Conservation (phyloP, 1,284 basidiomycete genomes). For the Ustilago crameri region DNA sequence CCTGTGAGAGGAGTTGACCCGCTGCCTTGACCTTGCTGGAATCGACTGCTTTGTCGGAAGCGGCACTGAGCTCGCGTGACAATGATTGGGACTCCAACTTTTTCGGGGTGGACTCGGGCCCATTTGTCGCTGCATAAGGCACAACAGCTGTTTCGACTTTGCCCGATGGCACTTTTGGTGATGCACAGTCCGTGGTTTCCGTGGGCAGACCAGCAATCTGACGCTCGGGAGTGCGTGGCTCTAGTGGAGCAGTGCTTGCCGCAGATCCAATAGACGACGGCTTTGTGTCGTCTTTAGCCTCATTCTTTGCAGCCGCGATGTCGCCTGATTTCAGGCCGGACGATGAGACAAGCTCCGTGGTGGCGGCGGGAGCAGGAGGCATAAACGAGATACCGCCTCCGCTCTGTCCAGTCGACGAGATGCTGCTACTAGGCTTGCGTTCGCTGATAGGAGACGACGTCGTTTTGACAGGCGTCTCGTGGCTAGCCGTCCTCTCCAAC, state of each 20-base stretch:
- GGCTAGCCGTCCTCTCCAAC: constrained; percentile 23
- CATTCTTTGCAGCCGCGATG: constrained; percentile 2
- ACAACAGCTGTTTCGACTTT: neutral
- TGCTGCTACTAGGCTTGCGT: constrained; percentile 37
- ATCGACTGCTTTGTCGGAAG: neutral
- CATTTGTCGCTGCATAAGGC: neutral
- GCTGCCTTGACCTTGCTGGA: neutral
- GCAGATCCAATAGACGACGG: neutral
- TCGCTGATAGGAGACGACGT: constrained; percentile 20
- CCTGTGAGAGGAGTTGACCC: neutral
- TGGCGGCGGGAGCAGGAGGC: constrained; percentile 39
- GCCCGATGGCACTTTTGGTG: neutral
- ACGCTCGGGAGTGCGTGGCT: constrained; percentile 19
- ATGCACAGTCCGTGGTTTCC: neutral
- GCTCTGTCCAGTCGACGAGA: constrained; percentile 29
- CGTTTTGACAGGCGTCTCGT: constrained; percentile 1
- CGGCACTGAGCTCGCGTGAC: neutral
- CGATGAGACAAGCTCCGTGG: constrained; percentile 28
- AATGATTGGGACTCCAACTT: neutral
- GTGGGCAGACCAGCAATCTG: constrained; percentile 1
- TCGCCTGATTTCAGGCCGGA: constrained; percentile 11
- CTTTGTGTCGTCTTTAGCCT: neutral
- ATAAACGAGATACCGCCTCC: constrained; percentile 43
- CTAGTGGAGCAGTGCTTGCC: neutral
- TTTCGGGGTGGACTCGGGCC: neutral